phyloP scores from a whole-genome alignment of 169 alveolate species.

The Plasmodium vivax region DNA sequence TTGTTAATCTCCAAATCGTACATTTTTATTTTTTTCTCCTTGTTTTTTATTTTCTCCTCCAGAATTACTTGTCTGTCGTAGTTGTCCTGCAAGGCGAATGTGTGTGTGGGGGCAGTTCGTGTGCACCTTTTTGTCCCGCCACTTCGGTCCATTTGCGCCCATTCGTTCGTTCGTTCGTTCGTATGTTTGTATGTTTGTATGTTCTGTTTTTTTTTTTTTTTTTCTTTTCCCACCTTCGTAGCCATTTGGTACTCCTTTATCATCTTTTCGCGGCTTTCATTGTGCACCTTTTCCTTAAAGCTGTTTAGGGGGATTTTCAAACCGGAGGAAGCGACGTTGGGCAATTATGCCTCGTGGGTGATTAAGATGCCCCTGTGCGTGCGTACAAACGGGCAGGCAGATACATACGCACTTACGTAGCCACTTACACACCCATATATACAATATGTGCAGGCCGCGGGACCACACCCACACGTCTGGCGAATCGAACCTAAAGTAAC shows the following conservation, averaged over 20 bases:
- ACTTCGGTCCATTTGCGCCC: background rate
- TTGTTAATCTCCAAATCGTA: constrained; percentile 53
- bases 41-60: constrained; percentile 62
- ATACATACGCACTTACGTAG: background rate
- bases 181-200: too few species aligned
- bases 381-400: background rate
- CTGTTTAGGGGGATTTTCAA: background rate
- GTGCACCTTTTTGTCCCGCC: background rate
- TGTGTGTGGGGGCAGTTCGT: background rate
- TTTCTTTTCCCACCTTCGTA: constrained; percentile 27
- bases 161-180: background rate
- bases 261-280: constrained; percentile 49
- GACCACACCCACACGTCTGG: background rate
- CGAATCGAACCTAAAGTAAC: constrained; percentile 30
- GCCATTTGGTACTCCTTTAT: constrained; percentile 58
- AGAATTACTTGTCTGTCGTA: constrained; percentile 59
- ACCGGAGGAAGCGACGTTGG: background rate
- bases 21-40: constrained; percentile 55
- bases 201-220: background rate
- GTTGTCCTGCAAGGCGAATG: constrained; percentile 20
- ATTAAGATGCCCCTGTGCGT: background rate
- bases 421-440: background rate
- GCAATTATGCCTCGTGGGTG: background rate
- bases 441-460: background rate
- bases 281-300: constrained; percentile 54